These are phyloP conservation scores for Phytophthora citricola DNA, from an alignment of 352 stramenopile species.

Conservation along the genomic window DNA sequence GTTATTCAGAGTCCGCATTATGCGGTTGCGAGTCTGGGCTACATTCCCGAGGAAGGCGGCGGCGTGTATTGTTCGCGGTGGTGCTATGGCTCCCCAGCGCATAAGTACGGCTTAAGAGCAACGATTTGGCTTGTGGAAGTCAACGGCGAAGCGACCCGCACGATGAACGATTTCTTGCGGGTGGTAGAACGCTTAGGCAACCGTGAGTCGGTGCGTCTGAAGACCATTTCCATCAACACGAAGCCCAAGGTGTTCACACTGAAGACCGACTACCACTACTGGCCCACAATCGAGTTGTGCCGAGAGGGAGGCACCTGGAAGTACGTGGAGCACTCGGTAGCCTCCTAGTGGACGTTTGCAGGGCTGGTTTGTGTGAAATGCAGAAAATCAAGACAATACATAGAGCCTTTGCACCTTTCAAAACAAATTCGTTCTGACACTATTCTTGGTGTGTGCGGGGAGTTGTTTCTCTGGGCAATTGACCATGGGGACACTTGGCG, in stretches of 20 bases:
- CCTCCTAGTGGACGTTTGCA: constrained; percentile 7
- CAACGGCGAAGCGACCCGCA: constrained; percentile 82
- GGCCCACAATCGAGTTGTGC: constrained; percentile 87
- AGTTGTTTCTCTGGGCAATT: background rate
- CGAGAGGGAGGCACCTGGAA: constrained; percentile 74
- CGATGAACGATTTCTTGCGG: constrained; percentile 86
- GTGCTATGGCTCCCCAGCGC: constrained; percentile 91
- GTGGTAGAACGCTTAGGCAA: constrained; percentile 86
- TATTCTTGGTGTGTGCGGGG: constrained; percentile 22
- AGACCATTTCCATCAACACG: constrained; percentile 91
- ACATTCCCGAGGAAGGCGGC: constrained; percentile 85
- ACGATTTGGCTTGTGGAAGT: constrained; percentile 94
- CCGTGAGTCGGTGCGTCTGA: constrained; percentile 86
- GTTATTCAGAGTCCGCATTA: constrained; percentile 93
- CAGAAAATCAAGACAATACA: constrained; percentile 16
- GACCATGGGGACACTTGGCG: constrained; percentile 20
- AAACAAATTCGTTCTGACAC: constrained; percentile 4
- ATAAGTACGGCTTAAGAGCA: constrained; percentile 91
- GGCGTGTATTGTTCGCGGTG: constrained; percentile 91
- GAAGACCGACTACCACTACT: constrained; percentile 93
- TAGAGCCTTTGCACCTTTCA: constrained; percentile 18
- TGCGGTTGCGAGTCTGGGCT: constrained; percentile 82
- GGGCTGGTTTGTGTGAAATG: background rate
- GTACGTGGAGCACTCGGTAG: constrained; percentile 51
- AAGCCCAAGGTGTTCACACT: constrained; percentile 92